Evolutionary conservation across 805 yeast species (phyloP).

Genomic region (Kazachstania martiniae): DNA sequence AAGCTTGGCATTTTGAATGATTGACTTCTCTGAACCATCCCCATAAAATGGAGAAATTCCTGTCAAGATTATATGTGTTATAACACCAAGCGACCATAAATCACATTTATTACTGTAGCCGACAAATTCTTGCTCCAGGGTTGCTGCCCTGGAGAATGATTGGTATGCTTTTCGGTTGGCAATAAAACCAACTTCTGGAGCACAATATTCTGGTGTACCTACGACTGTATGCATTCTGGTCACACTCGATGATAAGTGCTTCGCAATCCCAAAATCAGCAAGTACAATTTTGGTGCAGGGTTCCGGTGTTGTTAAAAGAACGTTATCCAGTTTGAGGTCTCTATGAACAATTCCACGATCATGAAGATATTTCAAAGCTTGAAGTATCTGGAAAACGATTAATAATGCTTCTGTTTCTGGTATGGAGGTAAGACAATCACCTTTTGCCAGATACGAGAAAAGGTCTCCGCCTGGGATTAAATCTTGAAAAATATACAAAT

Average conservation of each 20-base stretch:
- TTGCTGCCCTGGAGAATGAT: conserved; percentile 19
- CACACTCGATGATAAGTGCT: conserved; percentile 15
- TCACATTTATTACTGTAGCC: conserved; percentile 53
- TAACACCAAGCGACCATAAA: conserved; percentile 59
- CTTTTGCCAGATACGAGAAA: conserved; percentile 41
- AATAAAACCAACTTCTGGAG: conserved; percentile 55
- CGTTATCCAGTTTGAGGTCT: conserved; percentile 57
- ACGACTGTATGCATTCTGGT: conserved; percentile 40
- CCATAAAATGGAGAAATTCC: conserved; percentile 57
- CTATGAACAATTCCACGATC: conserved; percentile 47
- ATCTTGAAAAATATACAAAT: conserved; percentile 38
- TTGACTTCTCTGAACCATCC: conserved; percentile 32
- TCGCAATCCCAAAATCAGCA: conserved; percentile 62
- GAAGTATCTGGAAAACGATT: conserved; percentile 44
- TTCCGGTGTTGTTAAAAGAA: conserved; percentile 42
- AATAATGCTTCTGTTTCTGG: conserved; percentile 46
- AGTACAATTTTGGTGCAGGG: conserved; percentile 43
- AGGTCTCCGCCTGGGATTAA: conserved; percentile 48
- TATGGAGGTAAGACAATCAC: conserved; percentile 31
- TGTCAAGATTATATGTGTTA: conserved; percentile 46
- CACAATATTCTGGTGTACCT: conserved; percentile 62
- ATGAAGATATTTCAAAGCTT: conserved; percentile 48
- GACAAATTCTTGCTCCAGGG: conserved; percentile 12
- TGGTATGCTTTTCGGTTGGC: conserved; percentile 21
- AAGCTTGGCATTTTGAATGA: conserved; percentile 32